A percentile compares a stretch with the other conserved stretches of the same genome.
Evolutionary conservation across 1,284 basidiomycete genomes (phyloP).

Genomic region (Ceratobasidium sp.): DNA sequence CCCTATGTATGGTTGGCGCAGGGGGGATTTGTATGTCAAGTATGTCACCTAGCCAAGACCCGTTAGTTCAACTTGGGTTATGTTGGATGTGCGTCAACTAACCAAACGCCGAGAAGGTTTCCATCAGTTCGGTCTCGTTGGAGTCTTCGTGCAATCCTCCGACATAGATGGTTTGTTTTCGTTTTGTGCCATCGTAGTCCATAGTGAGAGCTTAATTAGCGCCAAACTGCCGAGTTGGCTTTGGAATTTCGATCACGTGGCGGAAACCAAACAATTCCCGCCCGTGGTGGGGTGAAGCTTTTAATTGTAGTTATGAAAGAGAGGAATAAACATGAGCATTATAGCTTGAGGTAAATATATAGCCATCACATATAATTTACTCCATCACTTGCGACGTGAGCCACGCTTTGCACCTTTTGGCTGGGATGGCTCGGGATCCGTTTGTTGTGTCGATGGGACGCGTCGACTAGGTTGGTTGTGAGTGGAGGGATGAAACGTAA

Average conservation of each 20-base stretch:
- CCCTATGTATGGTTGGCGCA: conserved; percentile 63
- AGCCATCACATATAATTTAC: background rate
- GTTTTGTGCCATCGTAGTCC: conserved; percentile 66
- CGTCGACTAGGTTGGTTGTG: conserved; percentile 2
- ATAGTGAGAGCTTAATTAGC: conserved; percentile 6
- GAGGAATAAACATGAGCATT: background rate
- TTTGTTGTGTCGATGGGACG: conserved; percentile 4
- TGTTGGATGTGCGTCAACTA: conserved; percentile 43
- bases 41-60: conserved; percentile 67
- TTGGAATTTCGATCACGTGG: background rate
- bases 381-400: conserved; percentile 25
- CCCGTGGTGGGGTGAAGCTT: background rate
- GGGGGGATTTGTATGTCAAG: conserved; percentile 80
- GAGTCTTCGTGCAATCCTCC: conserved; percentile 78
- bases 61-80: conserved; percentile 21
- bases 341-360: background rate
- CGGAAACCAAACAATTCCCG: conserved; percentile 29
- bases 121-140: conserved; percentile 69
- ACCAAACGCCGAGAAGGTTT: conserved; percentile 81
- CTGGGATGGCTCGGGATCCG: conserved; percentile 1
- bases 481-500: background rate
- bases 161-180: conserved; percentile 80
- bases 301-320: background rate
- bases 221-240: background rate
- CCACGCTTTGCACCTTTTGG: background rate